Conservation (phyloP, 176 grass and related monocot species). For the Chrysopogon serrulatus region DNA sequence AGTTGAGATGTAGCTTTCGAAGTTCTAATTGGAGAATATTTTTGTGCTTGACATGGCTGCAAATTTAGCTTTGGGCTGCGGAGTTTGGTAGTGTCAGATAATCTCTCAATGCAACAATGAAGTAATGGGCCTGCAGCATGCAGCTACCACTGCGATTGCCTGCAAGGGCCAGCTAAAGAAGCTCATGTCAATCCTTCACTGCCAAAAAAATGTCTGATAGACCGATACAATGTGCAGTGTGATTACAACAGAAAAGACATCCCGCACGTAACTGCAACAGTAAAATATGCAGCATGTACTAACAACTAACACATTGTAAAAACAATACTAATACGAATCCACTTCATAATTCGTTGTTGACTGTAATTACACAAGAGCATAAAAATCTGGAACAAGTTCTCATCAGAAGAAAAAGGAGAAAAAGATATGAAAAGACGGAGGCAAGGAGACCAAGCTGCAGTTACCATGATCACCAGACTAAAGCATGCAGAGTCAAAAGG, state of each 20-base stretch:
- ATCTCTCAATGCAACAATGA: neutral
- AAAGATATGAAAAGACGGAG: neutral
- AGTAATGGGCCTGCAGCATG: neutral
- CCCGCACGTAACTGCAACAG: neutral
- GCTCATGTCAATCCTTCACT: neutral
- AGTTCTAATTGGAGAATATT: neutral
- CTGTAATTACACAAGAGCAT: neutral
- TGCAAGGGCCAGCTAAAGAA: neutral
- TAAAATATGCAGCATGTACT: neutral
- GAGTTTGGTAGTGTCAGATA: neutral
- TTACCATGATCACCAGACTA: conserved; percentile 33
- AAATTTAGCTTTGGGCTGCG: neutral
- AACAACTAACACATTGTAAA: neutral
- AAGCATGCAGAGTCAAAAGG: conserved; percentile 39
- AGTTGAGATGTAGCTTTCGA: neutral
- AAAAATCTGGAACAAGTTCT: neutral
- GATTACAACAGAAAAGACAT: neutral
- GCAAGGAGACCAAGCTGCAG: conserved; percentile 35
- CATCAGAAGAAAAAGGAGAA: no score
- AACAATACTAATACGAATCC: neutral
- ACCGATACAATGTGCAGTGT: neutral
- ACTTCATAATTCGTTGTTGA: neutral
- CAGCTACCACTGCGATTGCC: neutral
- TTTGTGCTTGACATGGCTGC: neutral
- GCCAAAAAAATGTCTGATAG: neutral